Evolutionary conservation across 108 stramenopile species (phyloP), one percentile per base, ranked within the genome.

Genomic region (Cyclotella kingstonii): DNA sequence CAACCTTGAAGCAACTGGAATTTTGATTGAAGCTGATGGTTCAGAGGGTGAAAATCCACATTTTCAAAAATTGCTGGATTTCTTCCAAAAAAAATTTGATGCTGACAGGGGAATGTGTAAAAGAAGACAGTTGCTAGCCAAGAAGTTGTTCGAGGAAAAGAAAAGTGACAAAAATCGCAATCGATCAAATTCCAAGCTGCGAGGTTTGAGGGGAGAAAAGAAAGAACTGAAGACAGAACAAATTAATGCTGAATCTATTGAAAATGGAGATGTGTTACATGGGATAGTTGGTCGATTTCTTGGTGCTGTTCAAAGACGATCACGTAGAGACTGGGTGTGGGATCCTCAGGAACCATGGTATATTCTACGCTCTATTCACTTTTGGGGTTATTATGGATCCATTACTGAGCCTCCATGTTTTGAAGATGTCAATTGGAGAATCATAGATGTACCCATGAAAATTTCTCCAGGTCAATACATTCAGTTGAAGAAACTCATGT

Each of bases 381-480:
- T 88, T 45, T 90, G 81, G 66, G 73, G 81, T 1, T 93, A 93
- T 63, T 70, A 74, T 14, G 92, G 92, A n/a, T 84, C 82, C 15
- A 65, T 82, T 27, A 93, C 92, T 10, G 87, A 90, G 26, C 92
- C 92, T 4, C 92, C 92, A 0, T 93, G 92, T 54, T 68, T 80
- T 34, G 80, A 90, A 61, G 84, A 71, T 22, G 85, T 93, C 3
- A 73, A 77, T 5, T 93, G 92, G 92, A 82, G 87, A 53, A 78
- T 93, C 18, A 65, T 79, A 22, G 87, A 89, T 53, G 68, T 45
- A 17, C 81, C 85, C 30, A 84, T 87, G 77, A 72, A 39, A 0
- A 85, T 93, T 17, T 66, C 62, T 15, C 23, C 14, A 2, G 61
- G 64, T 11, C 91, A 93, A 58, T 54, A 82, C 44, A 59, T 77